Evolutionary conservation across 2,329 filamentous ascomycete species (phyloP).

Genomic region (Ceratocystis variospora): DNA sequence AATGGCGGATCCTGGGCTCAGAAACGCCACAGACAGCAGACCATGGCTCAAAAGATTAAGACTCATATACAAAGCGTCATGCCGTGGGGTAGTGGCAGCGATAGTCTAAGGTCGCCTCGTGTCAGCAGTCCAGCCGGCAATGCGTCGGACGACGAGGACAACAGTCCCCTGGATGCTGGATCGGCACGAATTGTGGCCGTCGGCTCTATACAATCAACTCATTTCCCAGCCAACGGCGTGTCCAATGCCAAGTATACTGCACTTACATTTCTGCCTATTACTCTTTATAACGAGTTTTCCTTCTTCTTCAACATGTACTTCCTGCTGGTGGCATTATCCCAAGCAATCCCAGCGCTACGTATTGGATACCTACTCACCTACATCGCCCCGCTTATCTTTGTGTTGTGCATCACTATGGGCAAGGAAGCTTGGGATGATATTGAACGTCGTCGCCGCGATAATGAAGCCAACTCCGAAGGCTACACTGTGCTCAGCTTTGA

Average conservation of each 20-base stretch:
- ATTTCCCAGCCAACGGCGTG: slow-evolving; percentile 79
- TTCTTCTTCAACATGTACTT: slow-evolving; percentile 99
- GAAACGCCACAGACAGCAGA: slow-evolving; percentile 5
- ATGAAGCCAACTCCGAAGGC: slow-evolving; percentile 84
- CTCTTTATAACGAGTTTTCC: slow-evolving; percentile 95
- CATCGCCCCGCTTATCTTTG: slow-evolving; percentile 80
- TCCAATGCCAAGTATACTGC: slow-evolving; percentile 98
- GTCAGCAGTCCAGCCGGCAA: slow-evolving; percentile 26
- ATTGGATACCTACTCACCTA: slow-evolving; percentile 95
- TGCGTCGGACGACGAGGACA: slow-evolving; percentile 36
- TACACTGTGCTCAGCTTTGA: slow-evolving; percentile 67
- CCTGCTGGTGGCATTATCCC: slow-evolving; percentile 82
- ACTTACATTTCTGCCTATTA: slow-evolving; percentile 84
- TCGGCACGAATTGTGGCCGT: slow-evolving; percentile 63
- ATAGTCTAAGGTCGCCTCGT: background rate
- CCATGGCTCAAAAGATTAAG: slow-evolving; percentile 11
- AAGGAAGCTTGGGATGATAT: slow-evolving; percentile 96
- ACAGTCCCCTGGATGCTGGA: slow-evolving; percentile 47
- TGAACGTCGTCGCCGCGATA: slow-evolving; percentile 68
- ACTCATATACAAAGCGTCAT: slow-evolving; percentile 55
- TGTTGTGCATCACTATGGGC: slow-evolving; percentile 78
- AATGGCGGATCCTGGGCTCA: slow-evolving; percentile 1
- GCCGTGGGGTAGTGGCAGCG: slow-evolving; percentile 27
- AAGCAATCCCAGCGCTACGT: slow-evolving; percentile 74
- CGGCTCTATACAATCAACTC: slow-evolving; percentile 55